Conservation (phyloP, 345 rosid genomes). For the Acer saccharum region DNA sequence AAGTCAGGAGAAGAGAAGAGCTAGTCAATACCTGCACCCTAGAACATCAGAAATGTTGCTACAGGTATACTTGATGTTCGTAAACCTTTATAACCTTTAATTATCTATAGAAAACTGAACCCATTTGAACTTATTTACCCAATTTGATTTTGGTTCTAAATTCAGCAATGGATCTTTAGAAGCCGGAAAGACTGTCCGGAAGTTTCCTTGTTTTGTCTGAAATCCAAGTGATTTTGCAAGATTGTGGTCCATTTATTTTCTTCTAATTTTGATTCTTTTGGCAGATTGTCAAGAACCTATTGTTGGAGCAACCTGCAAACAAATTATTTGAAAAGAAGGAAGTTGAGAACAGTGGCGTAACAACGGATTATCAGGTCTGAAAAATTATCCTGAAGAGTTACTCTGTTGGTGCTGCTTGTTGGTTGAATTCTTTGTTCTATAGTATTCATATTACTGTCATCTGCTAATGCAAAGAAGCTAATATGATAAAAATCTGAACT, state of each 20-base stretch:
- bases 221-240: not conserved
- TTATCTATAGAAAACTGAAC: not conserved
- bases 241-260: not conserved
- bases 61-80: conserved; percentile 17
- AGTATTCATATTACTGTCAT: conserved; percentile 1
- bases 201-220: not conserved
- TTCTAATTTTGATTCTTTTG: not conserved
- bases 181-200: not conserved
- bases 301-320: conserved; percentile 19
- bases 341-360: conserved; percentile 18
- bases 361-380: conserved; percentile 27
- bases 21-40: conserved; percentile 16
- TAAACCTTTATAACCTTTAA: not conserved
- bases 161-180: conserved; percentile 1
- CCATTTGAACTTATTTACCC: not conserved
- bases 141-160: not conserved
- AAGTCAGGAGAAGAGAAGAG: conserved; percentile 29
- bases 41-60: conserved; percentile 19
- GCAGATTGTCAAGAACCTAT: conserved; percentile 25
- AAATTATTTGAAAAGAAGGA: conserved; percentile 26
- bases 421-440: not conserved
- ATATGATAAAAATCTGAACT: not conserved
- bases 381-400: not conserved
- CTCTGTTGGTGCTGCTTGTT: not conserved
- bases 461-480: not conserved